Percentiles rank a stretch among this genome's conserved stretches.
These are phyloP conservation scores for Phalaenopsis equestris DNA, from an alignment of 106 monocot species.

Conservation along the genomic window DNA sequence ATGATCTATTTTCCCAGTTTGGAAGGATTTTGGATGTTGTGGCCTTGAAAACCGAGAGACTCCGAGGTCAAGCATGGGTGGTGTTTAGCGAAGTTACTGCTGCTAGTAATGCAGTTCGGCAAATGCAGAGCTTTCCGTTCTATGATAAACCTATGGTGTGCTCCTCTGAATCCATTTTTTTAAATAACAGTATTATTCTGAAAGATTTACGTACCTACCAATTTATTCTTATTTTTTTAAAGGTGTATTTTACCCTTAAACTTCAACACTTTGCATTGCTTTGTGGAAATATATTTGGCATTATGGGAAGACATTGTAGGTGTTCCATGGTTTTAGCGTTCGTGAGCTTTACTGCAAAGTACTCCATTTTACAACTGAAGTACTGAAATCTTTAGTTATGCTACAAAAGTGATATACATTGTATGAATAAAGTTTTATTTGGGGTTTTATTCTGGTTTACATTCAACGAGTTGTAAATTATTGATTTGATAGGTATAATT, in stretches of 20 bases:
- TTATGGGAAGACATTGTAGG: background rate
- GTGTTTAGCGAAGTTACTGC: slow-evolving; percentile 89
- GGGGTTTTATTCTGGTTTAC: too few relatives aligned
- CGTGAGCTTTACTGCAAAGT: background rate
- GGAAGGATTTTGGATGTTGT: slow-evolving; percentile 93
- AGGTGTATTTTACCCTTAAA: too few relatives aligned
- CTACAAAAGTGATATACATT: background rate
- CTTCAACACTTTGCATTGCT: background rate
- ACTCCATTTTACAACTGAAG: background rate
- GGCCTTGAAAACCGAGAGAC: slow-evolving; percentile 68
- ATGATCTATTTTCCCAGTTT: slow-evolving; percentile 86
- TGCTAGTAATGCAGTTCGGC: slow-evolving; percentile 82
- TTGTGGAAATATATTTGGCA: background rate
- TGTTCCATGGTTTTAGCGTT: background rate
- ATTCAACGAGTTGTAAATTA: too few relatives aligned
- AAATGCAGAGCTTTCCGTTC: slow-evolving; percentile 93
- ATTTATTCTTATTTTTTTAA: too few relatives aligned
- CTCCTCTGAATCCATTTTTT: background rate
- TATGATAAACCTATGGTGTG: slow-evolving; percentile 90
- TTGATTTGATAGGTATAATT: too few relatives aligned
- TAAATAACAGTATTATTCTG: background rate
- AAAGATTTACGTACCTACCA: too few relatives aligned
- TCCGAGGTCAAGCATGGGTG: slow-evolving; percentile 93
- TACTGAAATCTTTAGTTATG: background rate
- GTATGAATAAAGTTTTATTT: too few relatives aligned